Base-by-base conservation (phyloP, 139 green algal genomes). In the Micractinium sp. region DNA sequence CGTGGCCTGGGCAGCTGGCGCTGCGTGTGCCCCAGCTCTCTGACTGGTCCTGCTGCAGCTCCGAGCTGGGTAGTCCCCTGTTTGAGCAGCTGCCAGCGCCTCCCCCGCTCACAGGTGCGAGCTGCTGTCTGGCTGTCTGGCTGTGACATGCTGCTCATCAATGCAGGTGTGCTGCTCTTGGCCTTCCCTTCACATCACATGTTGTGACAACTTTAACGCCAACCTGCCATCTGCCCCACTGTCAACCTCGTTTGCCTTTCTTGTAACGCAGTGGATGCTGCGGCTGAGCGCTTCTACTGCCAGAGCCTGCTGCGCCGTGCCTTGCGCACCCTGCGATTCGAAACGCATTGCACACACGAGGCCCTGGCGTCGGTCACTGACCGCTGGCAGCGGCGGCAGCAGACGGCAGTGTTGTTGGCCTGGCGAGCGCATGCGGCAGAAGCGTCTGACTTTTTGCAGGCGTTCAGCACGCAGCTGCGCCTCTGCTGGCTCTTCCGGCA, bases 11-110 rank as follows among this genome's bases (percentile, higher is more conserved):
- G 39, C 35, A 53, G 41, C 84, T 82, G 69, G 39, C 9, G 31
- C 84, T 82, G 38, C 31, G 33, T 25, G 9, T 67, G 67, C 29
- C 29, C 14, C 69, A 47, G 71, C 73, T 33, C 19, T 25, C 35
- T 23, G 73, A 56, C 14, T 89, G 73, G 73, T 89, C 71, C 20
- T 83, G 82, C 66, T 63, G 85, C 73, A 82, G 73, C 85, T 87
- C 82, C 0, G 38, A 81, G 27, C 38, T 80, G 19, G 71, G 67
- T 14, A 80, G 27, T 39, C 83, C 66, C 0, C 67, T 38, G 61
- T 80, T 38, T 2, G 66, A 67, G 0, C n/a, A n/a, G 23, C 35
- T 41, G 36, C 25, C 67, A 4, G 35, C 36, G 16, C 83, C 33
- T 36, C 39, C 56, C 39, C 83, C 83, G 23, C 67, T 87, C 29